Percentiles rank a stretch among this genome's conserved stretches.
These are phyloP conservation scores for Conidiobolus incongruus DNA, from an alignment of 371 early-diverging fungal species.

Conservation along the genomic window DNA sequence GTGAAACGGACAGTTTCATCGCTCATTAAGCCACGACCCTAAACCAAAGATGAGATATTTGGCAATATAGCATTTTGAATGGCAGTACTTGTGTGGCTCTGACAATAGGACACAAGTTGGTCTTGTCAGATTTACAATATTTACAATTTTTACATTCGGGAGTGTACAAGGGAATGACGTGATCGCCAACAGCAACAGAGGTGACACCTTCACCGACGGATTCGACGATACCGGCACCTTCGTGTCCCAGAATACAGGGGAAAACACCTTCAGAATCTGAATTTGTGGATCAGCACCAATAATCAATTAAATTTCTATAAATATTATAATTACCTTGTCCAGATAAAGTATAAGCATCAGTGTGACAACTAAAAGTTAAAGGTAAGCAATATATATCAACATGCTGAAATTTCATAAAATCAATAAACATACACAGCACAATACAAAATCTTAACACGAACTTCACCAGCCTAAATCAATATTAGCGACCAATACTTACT, in stretches of 20 bases:
- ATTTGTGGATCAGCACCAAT: neutral
- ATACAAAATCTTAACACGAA: conserved; percentile 74
- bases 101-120: conserved; percentile 82
- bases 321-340: conserved; percentile 33
- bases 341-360: conserved; percentile 82
- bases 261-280: conserved; percentile 71
- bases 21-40: conserved; percentile 85
- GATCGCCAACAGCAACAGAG: conserved; percentile 69
- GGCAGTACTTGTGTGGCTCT: conserved; percentile 59
- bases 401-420: conserved; percentile 19
- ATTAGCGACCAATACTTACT: conserved; percentile 64
- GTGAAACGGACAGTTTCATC: conserved; percentile 84
- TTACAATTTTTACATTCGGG: conserved; percentile 86
- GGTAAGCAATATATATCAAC: neutral
- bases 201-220: conserved; percentile 93
- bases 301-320: neutral
- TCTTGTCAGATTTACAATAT: conserved; percentile 86
- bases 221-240: conserved; percentile 89
- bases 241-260: conserved; percentile 87
- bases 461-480: conserved; percentile 48
- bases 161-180: conserved; percentile 87
- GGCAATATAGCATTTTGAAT: conserved; percentile 18
- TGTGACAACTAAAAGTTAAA: conserved; percentile 37
- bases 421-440: conserved; percentile 64
- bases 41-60: neutral